Base-by-base conservation (phyloP, 2,329 filamentous ascomycete genomes). In the Ceratocystiopsis brevicomis region DNA sequence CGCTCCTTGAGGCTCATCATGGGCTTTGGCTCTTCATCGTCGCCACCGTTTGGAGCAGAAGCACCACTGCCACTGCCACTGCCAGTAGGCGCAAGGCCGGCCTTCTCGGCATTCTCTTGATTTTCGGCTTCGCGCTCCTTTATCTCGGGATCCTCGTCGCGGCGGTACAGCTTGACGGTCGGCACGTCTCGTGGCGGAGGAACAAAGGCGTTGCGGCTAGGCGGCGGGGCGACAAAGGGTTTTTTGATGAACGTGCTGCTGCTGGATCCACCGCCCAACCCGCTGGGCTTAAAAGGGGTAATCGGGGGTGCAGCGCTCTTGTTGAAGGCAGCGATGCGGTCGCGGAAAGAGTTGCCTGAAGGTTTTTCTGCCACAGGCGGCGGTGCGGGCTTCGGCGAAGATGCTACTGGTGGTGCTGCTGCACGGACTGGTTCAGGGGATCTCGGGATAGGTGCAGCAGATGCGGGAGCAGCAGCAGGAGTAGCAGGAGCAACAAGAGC, bases 271-370 rank as follows among this genome's bases (percentile, higher is more conserved):
- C 69, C 64, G 45, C 68, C 61, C 21, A 79, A 62, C 2, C 75
- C 75, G 47, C 71, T 69, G 17, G 86, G 84, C 57, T 93, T 93
- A 63, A 92, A 88, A 1, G 90, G 90, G n/a, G 85, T 74, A 47
- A 90, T 67, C 10, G 90, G 90, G 3, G 86, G 76, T 6, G 86
- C 85, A 35, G 82, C 75, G 38, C 83, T 68, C 58, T 88, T 90
- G 61, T 98, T 98, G 65, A 98, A 98, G 38, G 90, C 88, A 33
- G 90, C 90, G 57, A 98, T 94, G 49, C 90, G 82, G 61, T 96
- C 90, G 56, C 75, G 87, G 65, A 98, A 96, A 2, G 90, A 85
- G 54, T 73, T 82, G 39, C 66, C 69, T 12, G 61, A 58, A 25
- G 86, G 84, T 59, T 93, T 94, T 52, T 85, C 83, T 11, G 67